phyloP scores from a whole-genome alignment of 2,329 filamentous ascomycete genomes.

The Tolypocladium endophyticum region DNA sequence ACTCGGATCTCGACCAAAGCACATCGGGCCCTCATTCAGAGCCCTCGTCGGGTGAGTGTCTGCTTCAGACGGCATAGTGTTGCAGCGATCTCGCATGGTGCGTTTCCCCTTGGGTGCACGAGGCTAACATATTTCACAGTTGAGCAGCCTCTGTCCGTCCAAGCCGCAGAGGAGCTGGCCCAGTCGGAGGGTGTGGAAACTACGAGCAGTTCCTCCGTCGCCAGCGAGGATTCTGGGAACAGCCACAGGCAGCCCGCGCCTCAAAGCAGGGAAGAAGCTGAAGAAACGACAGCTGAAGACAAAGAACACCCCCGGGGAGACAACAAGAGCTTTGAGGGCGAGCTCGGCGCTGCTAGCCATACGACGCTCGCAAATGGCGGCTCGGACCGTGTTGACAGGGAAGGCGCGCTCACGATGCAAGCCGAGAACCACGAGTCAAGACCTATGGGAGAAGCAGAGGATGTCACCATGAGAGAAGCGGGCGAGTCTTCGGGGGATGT shows the following conservation, averaged over 20 bases:
- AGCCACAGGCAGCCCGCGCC: not conserved
- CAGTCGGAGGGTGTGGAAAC: not conserved
- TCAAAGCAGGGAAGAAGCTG: not conserved
- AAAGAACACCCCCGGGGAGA: not conserved
- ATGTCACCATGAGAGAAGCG: constrained; percentile 10
- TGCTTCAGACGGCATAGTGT: not conserved
- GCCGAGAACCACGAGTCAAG: not conserved
- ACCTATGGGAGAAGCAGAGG: not conserved
- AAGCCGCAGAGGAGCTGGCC: not conserved
- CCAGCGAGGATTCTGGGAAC: not conserved
- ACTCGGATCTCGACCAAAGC: constrained; percentile 8
- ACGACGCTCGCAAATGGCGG: not conserved
- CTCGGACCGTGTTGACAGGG: not conserved
- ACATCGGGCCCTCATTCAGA: not conserved
- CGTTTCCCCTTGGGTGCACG: not conserved
- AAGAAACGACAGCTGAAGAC: not conserved
- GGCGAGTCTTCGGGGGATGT: constrained; percentile 27
- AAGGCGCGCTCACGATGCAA: not conserved
- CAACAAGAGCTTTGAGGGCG: not conserved
- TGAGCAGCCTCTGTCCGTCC: not conserved
- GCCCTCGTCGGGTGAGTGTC: constrained; percentile 5
- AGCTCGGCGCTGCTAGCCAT: not conserved
- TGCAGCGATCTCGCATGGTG: not conserved
- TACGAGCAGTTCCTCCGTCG: not conserved
- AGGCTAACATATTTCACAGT: not conserved